phyloP scores from a whole-genome alignment of 345 rosid genomes.

The Murraya koenigii region DNA sequence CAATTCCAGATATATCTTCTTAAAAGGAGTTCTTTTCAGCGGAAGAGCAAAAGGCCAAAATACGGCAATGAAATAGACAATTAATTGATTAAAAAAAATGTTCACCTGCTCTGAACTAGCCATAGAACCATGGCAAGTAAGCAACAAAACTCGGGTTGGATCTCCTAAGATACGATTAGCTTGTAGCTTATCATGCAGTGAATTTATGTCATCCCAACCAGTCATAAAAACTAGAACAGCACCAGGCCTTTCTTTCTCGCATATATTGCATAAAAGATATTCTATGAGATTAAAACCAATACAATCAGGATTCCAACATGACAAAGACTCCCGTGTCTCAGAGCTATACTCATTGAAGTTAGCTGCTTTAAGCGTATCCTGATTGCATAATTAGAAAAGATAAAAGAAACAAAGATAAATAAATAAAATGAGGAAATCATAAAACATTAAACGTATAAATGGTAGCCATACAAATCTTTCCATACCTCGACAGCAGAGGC shows the following conservation, averaged over 20 bases:
- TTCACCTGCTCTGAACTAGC: conserved; percentile 91
- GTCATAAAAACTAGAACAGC: conserved; percentile 90
- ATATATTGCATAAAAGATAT: conserved; percentile 56
- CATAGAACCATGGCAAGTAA: conserved; percentile 97
- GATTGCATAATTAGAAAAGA: conserved; percentile 18
- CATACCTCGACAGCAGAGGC: conserved; percentile 82
- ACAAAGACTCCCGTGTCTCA: conserved; percentile 67
- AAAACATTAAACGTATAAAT: conserved; percentile 8
- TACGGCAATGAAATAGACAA: background rate
- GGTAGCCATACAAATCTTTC: conserved; percentile 4
- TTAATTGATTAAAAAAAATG: background rate
- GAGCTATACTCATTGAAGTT: conserved; percentile 58
- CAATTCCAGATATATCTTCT: conserved; percentile 16
- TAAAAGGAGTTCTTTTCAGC: background rate
- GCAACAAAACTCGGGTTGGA: conserved; percentile 64
- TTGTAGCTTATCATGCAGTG: conserved; percentile 80
- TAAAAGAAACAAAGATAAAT: conserved; percentile 6
- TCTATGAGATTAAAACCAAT: conserved; percentile 93
- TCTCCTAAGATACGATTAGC: conserved; percentile 69
- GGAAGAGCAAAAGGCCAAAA: background rate
- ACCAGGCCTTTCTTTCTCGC: conserved; percentile 75
- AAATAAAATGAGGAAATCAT: background rate
- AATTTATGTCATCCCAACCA: conserved; percentile 94
- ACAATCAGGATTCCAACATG: conserved; percentile 91
- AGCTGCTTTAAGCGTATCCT: conserved; percentile 79